Base-by-base conservation (phyloP, 805 yeast species). In the Teunomyces lycoperdinae region DNA sequence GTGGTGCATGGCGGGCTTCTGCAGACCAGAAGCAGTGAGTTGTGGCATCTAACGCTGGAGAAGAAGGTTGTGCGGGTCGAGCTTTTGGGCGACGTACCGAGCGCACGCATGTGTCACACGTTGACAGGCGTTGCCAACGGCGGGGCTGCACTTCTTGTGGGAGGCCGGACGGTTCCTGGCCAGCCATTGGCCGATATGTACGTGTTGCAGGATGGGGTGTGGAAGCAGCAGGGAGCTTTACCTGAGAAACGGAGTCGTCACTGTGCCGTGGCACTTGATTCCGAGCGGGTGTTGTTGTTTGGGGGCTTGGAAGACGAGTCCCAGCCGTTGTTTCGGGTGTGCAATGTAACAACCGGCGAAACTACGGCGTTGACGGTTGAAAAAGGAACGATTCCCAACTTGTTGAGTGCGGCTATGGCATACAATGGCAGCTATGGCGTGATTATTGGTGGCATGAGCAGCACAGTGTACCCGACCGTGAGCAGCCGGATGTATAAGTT, bases 101-200 rank as follows among this genome's bases (percentile, higher is more conserved):
- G 62, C 0, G 70, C 80, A 7, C 70, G 91, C 48, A 77, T 82
- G 80, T 75, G 85, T 50, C 91, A 86, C 55, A 69, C 83, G 0
- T 54, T 81, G 30, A 73, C 78, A 0, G 46, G 58, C 0, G 33
- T 78, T 0, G 53, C 60, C 10, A 58, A 60, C 1, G 58, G 55
- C 0, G 24, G 24, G 24, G 38, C 68, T 1, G 39, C 27, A 0
- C 46, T 84, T 1, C 51, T 85, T 3, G 64, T 80, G 30, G 95
- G 94, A 2, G 96, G 96, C 3, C 73, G 95, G 50, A 64, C 75
- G 2, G 73, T 81, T 1, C 95, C 96, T 0, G 74, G 77, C 2
- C 60, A 62, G 8, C 65, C 71, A 0, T 59, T 79, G 33, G 46
- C 46, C 4, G 76, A 71, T 47, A 63, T 66, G 0, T 68, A 68